These are phyloP conservation scores for Trichothecium sympodiale DNA, from an alignment of 2,329 filamentous ascomycete species.

Conservation along the genomic window DNA sequence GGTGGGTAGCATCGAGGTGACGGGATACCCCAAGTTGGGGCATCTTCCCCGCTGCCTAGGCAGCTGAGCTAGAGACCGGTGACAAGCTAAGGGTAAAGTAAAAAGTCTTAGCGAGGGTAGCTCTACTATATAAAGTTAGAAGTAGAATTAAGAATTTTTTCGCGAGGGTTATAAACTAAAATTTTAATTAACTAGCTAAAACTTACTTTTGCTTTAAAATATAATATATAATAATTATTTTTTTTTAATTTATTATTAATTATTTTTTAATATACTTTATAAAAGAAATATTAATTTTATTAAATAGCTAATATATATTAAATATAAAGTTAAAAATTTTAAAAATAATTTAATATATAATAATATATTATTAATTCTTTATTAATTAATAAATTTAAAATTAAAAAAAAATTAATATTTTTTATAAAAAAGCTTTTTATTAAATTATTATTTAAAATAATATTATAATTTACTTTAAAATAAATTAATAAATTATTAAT, in stretches of 20 bases:
- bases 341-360: not conserved
- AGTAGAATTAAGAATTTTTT: not conserved
- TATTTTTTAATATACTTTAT: not conserved
- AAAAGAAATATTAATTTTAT: not conserved
- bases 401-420: not conserved
- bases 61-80: too few relatives aligned
- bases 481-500: not conserved
- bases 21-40: too few relatives aligned
- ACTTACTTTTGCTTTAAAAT: not conserved
- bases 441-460: not conserved
- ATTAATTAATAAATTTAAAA: not conserved
- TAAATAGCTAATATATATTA: not conserved
- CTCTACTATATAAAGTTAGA: conserved; percentile 1
- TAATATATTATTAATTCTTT: not conserved
- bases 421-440: not conserved
- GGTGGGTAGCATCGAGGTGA: too few relatives aligned
- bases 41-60: too few relatives aligned
- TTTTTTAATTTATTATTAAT: not conserved
- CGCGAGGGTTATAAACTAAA: too few relatives aligned
- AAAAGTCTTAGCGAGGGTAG: too few relatives aligned
- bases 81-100: too few relatives aligned
- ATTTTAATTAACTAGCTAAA: not conserved
- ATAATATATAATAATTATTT: not conserved
- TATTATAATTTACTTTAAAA: not conserved
- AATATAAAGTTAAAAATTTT: not conserved